Evolutionary conservation across 495 filamentous ascomycete genomes (phyloP), one percentile per base, ranked within the genome.

Genomic region (Penicillium salamii): DNA sequence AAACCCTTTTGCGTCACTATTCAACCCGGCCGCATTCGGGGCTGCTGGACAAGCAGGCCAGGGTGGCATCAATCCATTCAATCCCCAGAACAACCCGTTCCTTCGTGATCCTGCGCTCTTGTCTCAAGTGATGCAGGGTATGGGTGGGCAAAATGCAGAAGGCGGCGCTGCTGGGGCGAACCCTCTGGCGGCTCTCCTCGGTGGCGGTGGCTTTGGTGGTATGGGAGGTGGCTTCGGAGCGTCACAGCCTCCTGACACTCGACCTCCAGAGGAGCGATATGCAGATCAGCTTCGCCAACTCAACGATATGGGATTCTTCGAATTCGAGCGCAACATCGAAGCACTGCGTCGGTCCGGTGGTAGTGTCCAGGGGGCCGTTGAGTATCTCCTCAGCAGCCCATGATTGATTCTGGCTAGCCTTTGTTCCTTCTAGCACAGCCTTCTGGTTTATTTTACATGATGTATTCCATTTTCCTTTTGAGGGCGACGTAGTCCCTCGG

Each of bases 251-350:
- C 60, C 74, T 5, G 95, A 97, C 66, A 92, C 77, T 60, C 78
- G 91, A 50, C 90, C 93, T 14, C 93, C 92, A 0, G 95, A 97
- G 76, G 95, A 97, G 62, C 76, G 88, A 53, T 99, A 95, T 53
- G 90, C 86, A 6, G 83, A 87, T 12, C 95, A 99, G 63, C 72
- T 99, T 39, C 78, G 90, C 38, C 92, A 97, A 64, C 71, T 99
- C 53, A 97, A 99, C 64, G 93, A 97, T 45, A 99, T 99, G 95
- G 95, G 95, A 4, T 97, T 99, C 67, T 95, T 83, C 63, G 93
- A 99, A 55, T 97, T 97, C 61, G 91, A 97, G 46, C 67, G 86
- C 61, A 99, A 99, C 54, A 81, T 99, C 31, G 81, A 85, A 55
- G 95, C 95, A 14, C 71, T 99, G 65, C 81, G 93, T 69, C 79